A percentile compares a stretch with the other conserved stretches of the same genome.
Evolutionary conservation across 208 protist species (phyloP).

Genomic region (Strigomonas culicis): DNA sequence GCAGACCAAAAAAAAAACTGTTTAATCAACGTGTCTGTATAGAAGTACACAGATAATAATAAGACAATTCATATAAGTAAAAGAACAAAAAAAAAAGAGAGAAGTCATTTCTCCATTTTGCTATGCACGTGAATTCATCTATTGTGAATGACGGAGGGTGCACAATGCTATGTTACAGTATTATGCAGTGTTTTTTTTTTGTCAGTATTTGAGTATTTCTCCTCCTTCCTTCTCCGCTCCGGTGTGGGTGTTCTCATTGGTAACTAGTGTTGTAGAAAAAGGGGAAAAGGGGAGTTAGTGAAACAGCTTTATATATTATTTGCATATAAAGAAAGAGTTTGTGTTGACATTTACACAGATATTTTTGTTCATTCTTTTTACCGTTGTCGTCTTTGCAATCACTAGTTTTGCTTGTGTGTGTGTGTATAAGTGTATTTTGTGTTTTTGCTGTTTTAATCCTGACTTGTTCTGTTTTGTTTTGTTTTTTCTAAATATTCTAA

Average conservation of each 20-base stretch:
- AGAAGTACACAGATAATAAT: not conserved
- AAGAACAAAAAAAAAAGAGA: too few species aligned
- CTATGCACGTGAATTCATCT: not conserved
- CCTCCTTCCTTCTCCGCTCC: not conserved
- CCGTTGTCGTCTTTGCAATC: too few species aligned
- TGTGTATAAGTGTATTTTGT: too few species aligned
- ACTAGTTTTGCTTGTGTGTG: too few species aligned
- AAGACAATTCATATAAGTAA: too few species aligned
- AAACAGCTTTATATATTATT: not conserved
- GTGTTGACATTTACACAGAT: not conserved
- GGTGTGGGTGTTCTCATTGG: not conserved
- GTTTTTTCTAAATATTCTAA: too few species aligned
- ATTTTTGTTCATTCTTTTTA: not conserved
- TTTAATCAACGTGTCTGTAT: not conserved
- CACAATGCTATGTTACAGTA: too few species aligned
- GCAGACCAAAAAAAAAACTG: conserved; percentile 3
- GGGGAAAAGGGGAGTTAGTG: not conserved
- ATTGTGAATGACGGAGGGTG: not conserved
- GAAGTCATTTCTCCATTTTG: not conserved
- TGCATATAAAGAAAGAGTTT: too few species aligned
- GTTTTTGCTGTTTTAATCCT: conserved; percentile 6
- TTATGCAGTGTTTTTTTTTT: too few species aligned
- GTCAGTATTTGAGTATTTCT: not conserved
- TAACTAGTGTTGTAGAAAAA: not conserved
- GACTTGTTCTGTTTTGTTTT: conserved; percentile 9